These are phyloP conservation scores for Lophiotrema nucula DNA, from an alignment of 495 filamentous ascomycete species.

Conservation along the genomic window DNA sequence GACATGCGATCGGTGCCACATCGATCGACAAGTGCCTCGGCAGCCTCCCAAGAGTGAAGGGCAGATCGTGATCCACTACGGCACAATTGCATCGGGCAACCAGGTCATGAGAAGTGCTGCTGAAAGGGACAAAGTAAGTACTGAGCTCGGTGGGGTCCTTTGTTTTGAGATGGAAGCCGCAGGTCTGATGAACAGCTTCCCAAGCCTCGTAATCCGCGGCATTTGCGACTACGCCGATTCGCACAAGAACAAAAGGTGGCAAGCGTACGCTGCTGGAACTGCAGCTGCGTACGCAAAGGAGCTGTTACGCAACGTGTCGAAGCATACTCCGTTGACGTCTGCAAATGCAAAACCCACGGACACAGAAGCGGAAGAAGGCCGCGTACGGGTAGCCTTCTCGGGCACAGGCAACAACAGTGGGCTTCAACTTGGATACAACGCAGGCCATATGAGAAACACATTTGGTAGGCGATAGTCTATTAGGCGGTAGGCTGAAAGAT, in stretches of 20 bases:
- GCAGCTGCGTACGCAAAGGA: slow-evolving; percentile 23
- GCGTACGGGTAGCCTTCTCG: no score
- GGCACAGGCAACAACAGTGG: no score
- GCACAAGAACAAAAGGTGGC: slow-evolving; percentile 35
- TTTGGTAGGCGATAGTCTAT: no score
- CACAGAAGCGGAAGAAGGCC: no score
- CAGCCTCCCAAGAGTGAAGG: slow-evolving; percentile 1
- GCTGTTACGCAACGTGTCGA: neutral
- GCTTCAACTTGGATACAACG: no score
- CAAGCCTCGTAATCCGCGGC: slow-evolving; percentile 29
- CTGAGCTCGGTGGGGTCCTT: slow-evolving; percentile 18
- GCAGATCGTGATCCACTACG: slow-evolving; percentile 21
- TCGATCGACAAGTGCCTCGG: neutral
- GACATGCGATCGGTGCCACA: neutral
- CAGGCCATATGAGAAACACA: no score
- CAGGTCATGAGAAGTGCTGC: slow-evolving; percentile 20
- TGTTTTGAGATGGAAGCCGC: slow-evolving; percentile 36
- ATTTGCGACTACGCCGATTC: slow-evolving; percentile 34
- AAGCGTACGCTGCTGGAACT: slow-evolving; percentile 26
- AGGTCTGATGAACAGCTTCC: slow-evolving; percentile 23
- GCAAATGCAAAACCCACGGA: no score
- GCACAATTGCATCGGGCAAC: slow-evolving; percentile 30
- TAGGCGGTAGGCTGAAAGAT: no score
- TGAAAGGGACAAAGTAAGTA: slow-evolving; percentile 6
- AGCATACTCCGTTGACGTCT: no score